phyloP scores from a whole-genome alignment of 441 rosid genomes.

The Adansonia rubrostipa region DNA sequence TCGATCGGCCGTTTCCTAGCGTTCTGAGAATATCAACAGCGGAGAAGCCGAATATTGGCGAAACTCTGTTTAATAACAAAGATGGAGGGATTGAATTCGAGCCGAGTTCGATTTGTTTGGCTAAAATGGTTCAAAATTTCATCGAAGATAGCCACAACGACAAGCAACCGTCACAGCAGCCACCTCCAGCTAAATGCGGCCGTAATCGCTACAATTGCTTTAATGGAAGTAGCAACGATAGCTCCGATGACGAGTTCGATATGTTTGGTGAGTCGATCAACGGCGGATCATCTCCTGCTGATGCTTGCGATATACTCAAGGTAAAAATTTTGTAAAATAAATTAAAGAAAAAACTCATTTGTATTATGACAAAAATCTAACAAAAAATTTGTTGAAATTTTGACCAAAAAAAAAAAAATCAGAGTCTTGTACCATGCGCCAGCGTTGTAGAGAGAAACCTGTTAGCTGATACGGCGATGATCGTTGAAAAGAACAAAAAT shows the following conservation, averaged over 20 bases:
- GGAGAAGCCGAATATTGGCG: conserved; percentile 53
- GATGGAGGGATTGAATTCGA: conserved; percentile 68
- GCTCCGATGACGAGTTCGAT: conserved; percentile 84
- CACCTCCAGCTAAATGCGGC: conserved; percentile 51
- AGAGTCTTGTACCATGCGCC: conserved; percentile 78
- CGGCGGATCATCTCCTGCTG: conserved; percentile 53
- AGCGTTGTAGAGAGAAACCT: conserved; percentile 72
- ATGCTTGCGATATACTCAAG: conserved; percentile 71
- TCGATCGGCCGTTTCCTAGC: conserved; percentile 80
- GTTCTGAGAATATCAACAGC: conserved; percentile 57
- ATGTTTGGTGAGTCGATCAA: conserved; percentile 50
- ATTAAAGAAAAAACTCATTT: too few relatives aligned
- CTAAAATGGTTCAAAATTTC: conserved; percentile 86
- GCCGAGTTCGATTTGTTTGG: conserved; percentile 83
- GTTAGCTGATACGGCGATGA: conserved; percentile 72
- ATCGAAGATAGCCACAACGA: conserved; percentile 76
- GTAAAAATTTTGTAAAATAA: conserved; percentile 34
- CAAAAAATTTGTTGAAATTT: not conserved
- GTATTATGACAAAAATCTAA: not conserved
- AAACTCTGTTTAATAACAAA: conserved; percentile 43
- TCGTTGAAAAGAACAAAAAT: conserved; percentile 72
- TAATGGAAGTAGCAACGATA: conserved; percentile 68
- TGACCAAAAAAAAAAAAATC: conserved; percentile 20
- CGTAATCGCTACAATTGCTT: conserved; percentile 92
- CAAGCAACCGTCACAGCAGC: conserved; percentile 67